A percentile compares a stretch with the other conserved stretches of the same genome.
phyloP scores from a whole-genome alignment of 2,329 filamentous ascomycete species.

The Botrytis paeoniae region DNA sequence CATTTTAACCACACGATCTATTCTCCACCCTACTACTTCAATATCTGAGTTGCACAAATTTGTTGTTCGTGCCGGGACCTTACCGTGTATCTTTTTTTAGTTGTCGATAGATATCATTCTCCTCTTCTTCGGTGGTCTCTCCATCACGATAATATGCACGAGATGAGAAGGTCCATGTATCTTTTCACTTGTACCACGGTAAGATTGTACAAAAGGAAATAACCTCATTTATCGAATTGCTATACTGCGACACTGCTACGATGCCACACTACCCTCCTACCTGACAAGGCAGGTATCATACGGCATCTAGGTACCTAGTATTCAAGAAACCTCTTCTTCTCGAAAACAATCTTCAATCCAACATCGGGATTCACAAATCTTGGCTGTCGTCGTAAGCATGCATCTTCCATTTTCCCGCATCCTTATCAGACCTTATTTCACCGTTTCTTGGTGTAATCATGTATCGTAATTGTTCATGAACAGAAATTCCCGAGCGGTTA shows the following conservation, averaged over 20 bases:
- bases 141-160: neutral
- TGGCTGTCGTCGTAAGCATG: neutral
- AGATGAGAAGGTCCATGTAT: neutral
- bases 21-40: neutral
- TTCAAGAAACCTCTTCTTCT: neutral
- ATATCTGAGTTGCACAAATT: neutral
- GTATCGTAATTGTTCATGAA: neutral
- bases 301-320: neutral
- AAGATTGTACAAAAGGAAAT: constrained; percentile 1
- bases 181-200: neutral
- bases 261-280: neutral
- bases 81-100: neutral
- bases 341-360: neutral
- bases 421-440: neutral
- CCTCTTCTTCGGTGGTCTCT: neutral
- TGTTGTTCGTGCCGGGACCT: neutral
- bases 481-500: constrained; percentile 13
- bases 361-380: neutral
- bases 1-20: neutral
- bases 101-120: neutral
- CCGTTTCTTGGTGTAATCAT: neutral
- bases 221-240: neutral
- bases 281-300: constrained; percentile 3
- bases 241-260: neutral
- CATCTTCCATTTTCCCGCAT: neutral